Base-by-base conservation (phyloP, 306 rosid genomes). In the Nissolia schottii region DNA sequence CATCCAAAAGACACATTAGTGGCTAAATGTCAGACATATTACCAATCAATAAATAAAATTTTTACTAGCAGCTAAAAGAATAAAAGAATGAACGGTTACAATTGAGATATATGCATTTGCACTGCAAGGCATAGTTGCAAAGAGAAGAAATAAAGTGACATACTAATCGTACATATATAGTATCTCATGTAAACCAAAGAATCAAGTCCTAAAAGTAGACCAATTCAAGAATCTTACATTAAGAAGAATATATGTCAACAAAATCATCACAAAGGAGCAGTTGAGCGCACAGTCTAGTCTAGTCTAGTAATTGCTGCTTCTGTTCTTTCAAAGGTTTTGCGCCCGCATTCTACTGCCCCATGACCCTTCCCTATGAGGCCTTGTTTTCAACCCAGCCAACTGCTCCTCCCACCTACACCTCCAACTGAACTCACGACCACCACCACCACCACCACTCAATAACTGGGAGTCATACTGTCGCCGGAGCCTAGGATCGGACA, bases 351-450 rank as follows among this genome's bases (percentile, higher is more conserved):
- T 84, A 46, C 71, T 71, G 1, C 73, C 82, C 89, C 89, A 80
- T 0, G 91, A 79, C 9, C 67, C 72, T 8, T 50, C 81, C 1
- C 32, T 12, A 13, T 35, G 31, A 11, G 90, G 79, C 32, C 84
- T 79, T 64, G 69, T 84, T 46, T 82, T 89, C 85, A 86, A 77
- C 55, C 79, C 89, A 77, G 50, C 37, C 35, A 86, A 11, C 61
- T 89, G 88, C 2, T 89, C 84, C 59, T 69, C 37, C 95, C 89
- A 86, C 11, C 43, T 62, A 16, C 40, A n/a, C 38, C 79, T 83
- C 59, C 80, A 71, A 57, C 31, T 54, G 43, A n/a, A n/a, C n/a
- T n/a, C n/a, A n/a, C n/a, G n/a, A n/a, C n/a, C n/a, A n/a, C n/a
- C n/a, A n/a, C 9, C 75, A 29, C 31, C 51, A 20, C 18, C 5